These are phyloP conservation scores for Chernovozyma aurita DNA, from an alignment of 1,139 yeast species.

Conservation along the genomic window DNA sequence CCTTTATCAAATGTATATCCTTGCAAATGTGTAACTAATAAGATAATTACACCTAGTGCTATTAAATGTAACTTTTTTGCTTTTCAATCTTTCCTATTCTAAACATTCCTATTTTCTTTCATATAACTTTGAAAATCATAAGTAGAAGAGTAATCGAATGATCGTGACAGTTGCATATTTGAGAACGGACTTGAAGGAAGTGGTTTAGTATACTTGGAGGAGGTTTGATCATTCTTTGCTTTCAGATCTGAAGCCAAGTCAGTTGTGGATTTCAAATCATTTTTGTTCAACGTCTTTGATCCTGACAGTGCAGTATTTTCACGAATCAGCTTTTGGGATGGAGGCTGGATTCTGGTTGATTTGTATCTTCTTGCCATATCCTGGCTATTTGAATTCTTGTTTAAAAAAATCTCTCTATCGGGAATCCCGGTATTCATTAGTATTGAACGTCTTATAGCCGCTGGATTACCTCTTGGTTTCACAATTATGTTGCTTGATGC, in stretches of 20 bases:
- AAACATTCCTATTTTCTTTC: conserved; percentile 17
- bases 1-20: too few relatives aligned
- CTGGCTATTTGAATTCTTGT: conserved; percentile 1
- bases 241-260: too few relatives aligned
- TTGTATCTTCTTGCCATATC: conserved; percentile 6
- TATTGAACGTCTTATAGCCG: conserved; percentile 1
- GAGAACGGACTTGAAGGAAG: neutral
- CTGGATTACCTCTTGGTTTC: conserved; percentile 4
- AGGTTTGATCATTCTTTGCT: too few relatives aligned
- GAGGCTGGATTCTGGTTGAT: neutral
- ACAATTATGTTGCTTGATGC: conserved; percentile 7
- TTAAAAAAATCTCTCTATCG: neutral
- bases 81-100: neutral
- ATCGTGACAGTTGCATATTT: conserved; percentile 9
- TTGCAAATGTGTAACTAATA: neutral
- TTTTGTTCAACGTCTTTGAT: too few relatives aligned
- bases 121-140: conserved; percentile 38
- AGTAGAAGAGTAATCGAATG: conserved; percentile 29
- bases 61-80: neutral
- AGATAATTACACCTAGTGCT: neutral
- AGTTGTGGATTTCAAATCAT: too few relatives aligned
- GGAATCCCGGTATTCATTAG: conserved; percentile 5
- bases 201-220: too few relatives aligned
- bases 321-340: neutral
- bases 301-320: too few relatives aligned